Conservation (phyloP, 345 rosid genomes). For the Litchi chinensis region DNA sequence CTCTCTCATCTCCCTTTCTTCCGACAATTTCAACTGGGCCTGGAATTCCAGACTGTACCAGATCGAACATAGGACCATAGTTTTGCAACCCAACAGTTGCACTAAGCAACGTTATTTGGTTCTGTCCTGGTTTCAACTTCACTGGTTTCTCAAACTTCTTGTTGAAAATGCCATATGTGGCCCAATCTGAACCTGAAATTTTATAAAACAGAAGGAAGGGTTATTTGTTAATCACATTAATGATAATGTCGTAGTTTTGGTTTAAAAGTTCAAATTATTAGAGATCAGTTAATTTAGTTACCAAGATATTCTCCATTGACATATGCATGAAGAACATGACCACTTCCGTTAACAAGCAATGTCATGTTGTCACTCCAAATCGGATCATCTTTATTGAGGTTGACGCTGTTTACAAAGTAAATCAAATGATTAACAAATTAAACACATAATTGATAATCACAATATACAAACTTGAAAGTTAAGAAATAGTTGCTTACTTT, state of each 20-base stretch:
- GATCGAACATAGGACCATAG: conserved; percentile 49
- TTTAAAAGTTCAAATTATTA: no score
- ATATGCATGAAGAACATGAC: conserved; percentile 60
- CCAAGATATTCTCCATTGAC: conserved; percentile 56
- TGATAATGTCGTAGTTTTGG: no score
- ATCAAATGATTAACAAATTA: background rate
- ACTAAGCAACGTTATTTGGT: conserved; percentile 55
- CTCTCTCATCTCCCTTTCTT: conserved; percentile 38
- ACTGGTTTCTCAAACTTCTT: conserved; percentile 40
- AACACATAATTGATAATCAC: no score
- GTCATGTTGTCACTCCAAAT: conserved; percentile 50
- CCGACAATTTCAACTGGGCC: conserved; percentile 49
- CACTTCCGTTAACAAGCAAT: conserved; percentile 45
- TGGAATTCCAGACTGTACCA: conserved; percentile 29
- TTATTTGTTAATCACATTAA: no score
- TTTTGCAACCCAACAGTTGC: conserved; percentile 59
- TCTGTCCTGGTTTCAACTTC: conserved; percentile 42
- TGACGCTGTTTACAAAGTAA: conserved; percentile 28
- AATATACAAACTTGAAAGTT: background rate
- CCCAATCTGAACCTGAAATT: conserved; percentile 47
- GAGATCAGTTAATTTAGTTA: conserved; percentile 2
- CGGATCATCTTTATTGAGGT: conserved; percentile 45
- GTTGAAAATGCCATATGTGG: conserved; percentile 33
- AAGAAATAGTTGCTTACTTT: conserved; percentile 35
- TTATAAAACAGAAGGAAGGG: no score